Percentiles rank a stretch among this genome's conserved stretches.
phyloP scores from a whole-genome alignment of 768 basidiomycete genomes.

The Boletus sp. region DNA sequence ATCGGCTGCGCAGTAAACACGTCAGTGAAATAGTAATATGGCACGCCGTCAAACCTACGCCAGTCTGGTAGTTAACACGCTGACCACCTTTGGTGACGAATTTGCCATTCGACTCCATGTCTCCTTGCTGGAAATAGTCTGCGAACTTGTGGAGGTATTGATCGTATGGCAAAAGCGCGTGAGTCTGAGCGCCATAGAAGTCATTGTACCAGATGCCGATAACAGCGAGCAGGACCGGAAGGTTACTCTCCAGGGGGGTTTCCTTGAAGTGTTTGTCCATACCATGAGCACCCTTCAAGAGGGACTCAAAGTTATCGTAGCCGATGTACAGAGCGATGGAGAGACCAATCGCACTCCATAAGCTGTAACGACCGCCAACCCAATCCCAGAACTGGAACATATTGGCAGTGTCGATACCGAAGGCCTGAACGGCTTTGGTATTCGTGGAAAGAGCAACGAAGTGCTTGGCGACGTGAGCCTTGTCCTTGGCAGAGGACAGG shows the following conservation, averaged over 20 bases:
- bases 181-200: conserved; percentile 96
- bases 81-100: conserved; percentile 91
- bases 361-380: conserved; percentile 97
- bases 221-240: conserved; percentile 87
- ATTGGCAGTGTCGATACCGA: conserved; percentile 87
- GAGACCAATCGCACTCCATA: conserved; percentile 98
- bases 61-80: conserved; percentile 94
- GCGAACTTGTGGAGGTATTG: conserved; percentile 99
- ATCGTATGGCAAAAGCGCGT: conserved; percentile 94
- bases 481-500: conserved; percentile 76
- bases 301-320: conserved; percentile 87
- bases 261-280: conserved; percentile 98
- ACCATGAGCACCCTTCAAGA: conserved; percentile 89
- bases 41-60: conserved; percentile 50
- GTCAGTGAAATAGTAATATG: background rate
- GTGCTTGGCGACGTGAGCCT: conserved; percentile 94
- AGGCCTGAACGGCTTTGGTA: conserved; percentile 85
- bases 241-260: conserved; percentile 81
- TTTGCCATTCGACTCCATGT: conserved; percentile 99
- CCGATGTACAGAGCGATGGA: conserved; percentile 93
- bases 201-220: conserved; percentile 99
- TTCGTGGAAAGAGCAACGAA: conserved; percentile 98
- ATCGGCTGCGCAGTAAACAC: conserved; percentile 61
- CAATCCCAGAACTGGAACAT: conserved; percentile 99
- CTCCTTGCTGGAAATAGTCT: conserved; percentile 99